Percentiles rank a stretch among this genome's conserved stretches.
phyloP scores from a whole-genome alignment of 495 filamentous ascomycete genomes.

The Pseudevernia furfuracea region DNA sequence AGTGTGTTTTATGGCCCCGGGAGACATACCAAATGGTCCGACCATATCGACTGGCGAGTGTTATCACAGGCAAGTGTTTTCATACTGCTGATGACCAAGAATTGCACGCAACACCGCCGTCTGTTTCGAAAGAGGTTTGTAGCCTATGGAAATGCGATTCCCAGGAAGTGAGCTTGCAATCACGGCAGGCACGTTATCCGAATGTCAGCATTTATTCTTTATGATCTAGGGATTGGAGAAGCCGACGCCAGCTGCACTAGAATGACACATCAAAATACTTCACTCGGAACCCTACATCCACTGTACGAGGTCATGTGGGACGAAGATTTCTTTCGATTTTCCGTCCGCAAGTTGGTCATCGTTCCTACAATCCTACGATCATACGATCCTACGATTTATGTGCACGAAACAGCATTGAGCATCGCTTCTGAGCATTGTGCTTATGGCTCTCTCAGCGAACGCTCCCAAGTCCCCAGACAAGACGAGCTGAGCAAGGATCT shows the following conservation, averaged over 20 bases:
- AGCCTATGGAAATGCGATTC: background rate
- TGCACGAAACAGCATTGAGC: background rate
- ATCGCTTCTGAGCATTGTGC: background rate
- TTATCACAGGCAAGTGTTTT: background rate
- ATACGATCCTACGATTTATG: conserved; percentile 1
- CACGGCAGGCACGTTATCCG: background rate
- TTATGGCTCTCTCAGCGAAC: background rate
- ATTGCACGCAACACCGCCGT: background rate
- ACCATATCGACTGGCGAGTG: background rate
- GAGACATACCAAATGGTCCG: background rate
- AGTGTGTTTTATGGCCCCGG: background rate
- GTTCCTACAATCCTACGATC: background rate
- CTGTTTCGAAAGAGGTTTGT: background rate
- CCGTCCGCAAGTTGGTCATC: background rate
- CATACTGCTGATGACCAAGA: background rate
- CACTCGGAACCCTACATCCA: background rate
- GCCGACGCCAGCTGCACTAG: background rate
- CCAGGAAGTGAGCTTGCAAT: background rate
- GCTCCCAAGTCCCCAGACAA: background rate
- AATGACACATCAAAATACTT: background rate
- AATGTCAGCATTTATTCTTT: background rate
- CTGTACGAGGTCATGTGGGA: background rate
- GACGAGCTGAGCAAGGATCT: background rate
- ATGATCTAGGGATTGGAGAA: background rate
- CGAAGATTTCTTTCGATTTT: background rate